A percentile compares a stretch with the other conserved stretches of the same genome.
Evolutionary conservation across 1,284 basidiomycete species (phyloP).

Genomic region (Lentinus polychrous): DNA sequence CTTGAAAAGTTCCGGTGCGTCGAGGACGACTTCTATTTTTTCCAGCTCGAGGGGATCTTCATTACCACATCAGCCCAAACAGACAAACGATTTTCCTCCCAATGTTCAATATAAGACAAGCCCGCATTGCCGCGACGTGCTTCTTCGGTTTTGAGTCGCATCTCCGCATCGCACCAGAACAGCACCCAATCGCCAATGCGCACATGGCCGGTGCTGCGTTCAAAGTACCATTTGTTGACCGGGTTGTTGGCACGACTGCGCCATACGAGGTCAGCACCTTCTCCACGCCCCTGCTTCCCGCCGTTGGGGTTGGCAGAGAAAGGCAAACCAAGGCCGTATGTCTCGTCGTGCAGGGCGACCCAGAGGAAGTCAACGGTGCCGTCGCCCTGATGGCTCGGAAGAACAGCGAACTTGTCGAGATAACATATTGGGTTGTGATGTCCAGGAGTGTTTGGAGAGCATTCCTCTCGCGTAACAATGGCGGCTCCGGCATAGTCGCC

Average conservation of each 20-base stretch:
- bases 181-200: constrained; percentile 83
- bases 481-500: constrained; percentile 97
- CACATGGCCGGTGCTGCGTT: constrained; percentile 88
- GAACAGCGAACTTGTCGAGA: constrained; percentile 97
- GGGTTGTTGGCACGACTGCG: constrained; percentile 89
- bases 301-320: constrained; percentile 96
- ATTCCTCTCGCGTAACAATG: constrained; percentile 83
- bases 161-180: constrained; percentile 99
- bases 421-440: constrained; percentile 65
- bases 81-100: constrained; percentile 73
- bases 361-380: constrained; percentile 99
- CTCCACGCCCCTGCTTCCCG: constrained; percentile 82
- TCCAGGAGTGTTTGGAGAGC: constrained; percentile 24
- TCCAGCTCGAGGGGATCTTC: constrained; percentile 82
- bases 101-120: constrained; percentile 72
- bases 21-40: constrained; percentile 19
- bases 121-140: constrained; percentile 52
- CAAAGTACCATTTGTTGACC: constrained; percentile 99
- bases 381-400: constrained; percentile 92
- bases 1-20: background rate
- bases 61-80: constrained; percentile 72
- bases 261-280: constrained; percentile 95
- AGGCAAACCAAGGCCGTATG: constrained; percentile 90
- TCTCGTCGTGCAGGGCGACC: constrained; percentile 98
- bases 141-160: constrained; percentile 61